Evolutionary conservation across 148 eudicot species (phyloP), one percentile per base, ranked within the genome.

Genomic region (Rhododendron henanense): DNA sequence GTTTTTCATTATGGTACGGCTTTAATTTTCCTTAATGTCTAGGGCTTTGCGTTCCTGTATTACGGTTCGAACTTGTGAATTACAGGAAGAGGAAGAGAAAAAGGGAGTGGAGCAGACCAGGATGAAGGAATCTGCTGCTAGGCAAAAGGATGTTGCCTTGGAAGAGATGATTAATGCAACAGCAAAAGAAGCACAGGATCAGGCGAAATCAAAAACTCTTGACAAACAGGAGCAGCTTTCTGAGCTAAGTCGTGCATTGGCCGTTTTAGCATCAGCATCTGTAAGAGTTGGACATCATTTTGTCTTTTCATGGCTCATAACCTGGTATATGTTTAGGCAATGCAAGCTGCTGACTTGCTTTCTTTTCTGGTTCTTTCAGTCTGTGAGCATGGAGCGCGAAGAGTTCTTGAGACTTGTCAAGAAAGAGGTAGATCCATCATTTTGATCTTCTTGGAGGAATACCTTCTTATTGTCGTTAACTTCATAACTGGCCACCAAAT

Each of bases 261-360:
- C 98, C 89, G 95, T 96, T 90, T 88, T 95, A 87, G 98, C 99
- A 91, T 96, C 98, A 87, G 97, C 98, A 85, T 96, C 98, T 79
- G 99, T 96, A 91, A 88, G 90, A 88, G 85, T 67, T 67, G 35
- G 74, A 67, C 74, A 6, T 75, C 45, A 75, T 75, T 75, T 16
- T 33, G 21, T 75, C 23, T 33, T 75, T 75, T 16, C 10, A 1
- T 75, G 23, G 23, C 45, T 37, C 23, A 75, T 75, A 37, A 75
- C 41, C 45, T 35, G 21, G 45, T 33, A 75, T 75, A 75, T 23
- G 7, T 25, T 67, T 28, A 10, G 33, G 74, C 33, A 67, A 25
- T n/a, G 33, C 74, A 67, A 67, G 33, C 21, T 47, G 79, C 11
- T 81, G 47, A n/a, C 9, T 59, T 59, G 45, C 59, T 79, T 44